These are phyloP conservation scores for Nothomitra cinnamomea DNA, from an alignment of 2,329 filamentous ascomycete species.

Conservation along the genomic window DNA sequence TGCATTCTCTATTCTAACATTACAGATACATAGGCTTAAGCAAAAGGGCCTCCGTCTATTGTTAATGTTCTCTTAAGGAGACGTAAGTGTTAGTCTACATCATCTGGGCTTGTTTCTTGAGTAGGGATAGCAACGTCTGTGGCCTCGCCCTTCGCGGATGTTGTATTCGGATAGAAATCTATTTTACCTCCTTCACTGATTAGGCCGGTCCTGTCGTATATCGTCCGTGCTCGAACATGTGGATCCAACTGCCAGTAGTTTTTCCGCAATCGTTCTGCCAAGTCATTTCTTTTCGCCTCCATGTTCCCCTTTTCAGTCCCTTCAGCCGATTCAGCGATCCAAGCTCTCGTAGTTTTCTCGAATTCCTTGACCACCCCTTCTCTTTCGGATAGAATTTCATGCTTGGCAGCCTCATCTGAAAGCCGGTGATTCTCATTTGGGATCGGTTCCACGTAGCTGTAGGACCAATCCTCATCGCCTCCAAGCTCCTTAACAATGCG, in stretches of 20 bases:
- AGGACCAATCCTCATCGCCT: constrained; percentile 71
- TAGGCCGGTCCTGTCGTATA: constrained; percentile 69
- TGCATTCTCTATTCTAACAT: not conserved
- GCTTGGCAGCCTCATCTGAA: constrained; percentile 41
- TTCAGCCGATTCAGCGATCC: constrained; percentile 42
- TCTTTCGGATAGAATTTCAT: constrained; percentile 46
- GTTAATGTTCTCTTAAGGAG: not conserved
- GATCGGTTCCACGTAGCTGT: constrained; percentile 62
- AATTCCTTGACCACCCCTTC: constrained; percentile 51
- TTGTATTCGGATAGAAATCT: constrained; percentile 19
- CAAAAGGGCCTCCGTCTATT: not conserved
- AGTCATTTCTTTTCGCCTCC: constrained; percentile 38
- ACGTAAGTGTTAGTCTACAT: not conserved
- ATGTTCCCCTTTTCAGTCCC: constrained; percentile 29
- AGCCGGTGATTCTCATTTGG: constrained; percentile 61
- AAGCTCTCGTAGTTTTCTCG: constrained; percentile 56
- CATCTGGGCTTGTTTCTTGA: not conserved
- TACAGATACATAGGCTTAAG: not conserved
- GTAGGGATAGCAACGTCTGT: too few species aligned
- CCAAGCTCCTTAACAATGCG: constrained; percentile 72
- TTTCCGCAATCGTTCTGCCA: constrained; percentile 46
- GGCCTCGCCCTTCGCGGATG: not conserved
- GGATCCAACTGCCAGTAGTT: constrained; percentile 88
- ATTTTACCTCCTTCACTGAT: constrained; percentile 50
- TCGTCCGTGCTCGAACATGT: constrained; percentile 63